Conservation (phyloP, 495 filamentous ascomycete genomes). For the Friedmanniomyces simplex region DNA sequence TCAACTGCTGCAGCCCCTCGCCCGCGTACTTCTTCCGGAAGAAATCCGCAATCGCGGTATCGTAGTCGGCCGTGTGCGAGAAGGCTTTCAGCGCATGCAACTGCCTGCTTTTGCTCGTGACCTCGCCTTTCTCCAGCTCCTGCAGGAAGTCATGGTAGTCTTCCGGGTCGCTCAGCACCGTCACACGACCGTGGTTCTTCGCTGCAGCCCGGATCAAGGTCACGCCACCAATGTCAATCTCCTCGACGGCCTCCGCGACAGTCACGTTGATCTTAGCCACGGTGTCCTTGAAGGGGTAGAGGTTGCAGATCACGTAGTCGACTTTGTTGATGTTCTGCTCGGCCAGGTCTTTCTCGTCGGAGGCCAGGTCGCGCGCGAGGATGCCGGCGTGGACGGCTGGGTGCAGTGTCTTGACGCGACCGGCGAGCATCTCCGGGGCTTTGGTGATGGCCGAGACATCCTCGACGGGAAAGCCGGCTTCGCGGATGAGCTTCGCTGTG, state of each 20-base stretch:
- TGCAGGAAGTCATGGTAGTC: conserved; percentile 92
- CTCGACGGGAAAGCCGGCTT: conserved; percentile 89
- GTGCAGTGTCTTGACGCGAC: conserved; percentile 94
- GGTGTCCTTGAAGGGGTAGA: conserved; percentile 98
- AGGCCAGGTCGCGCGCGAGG: conserved; percentile 80
- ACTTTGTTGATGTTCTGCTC: conserved; percentile 96
- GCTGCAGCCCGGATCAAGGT: conserved; percentile 92
- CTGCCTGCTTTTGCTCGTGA: conserved; percentile 71
- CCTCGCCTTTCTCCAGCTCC: conserved; percentile 75
- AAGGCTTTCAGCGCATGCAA: conserved; percentile 92
- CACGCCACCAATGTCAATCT: conserved; percentile 96
- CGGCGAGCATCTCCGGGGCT: conserved; percentile 95
- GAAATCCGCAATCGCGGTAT: conserved; percentile 86
- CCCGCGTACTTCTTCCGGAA: conserved; percentile 94
- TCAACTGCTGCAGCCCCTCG: conserved; percentile 68
- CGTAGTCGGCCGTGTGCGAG: conserved; percentile 96
- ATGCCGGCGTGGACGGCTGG: conserved; percentile 83
- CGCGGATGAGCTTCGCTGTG: conserved; percentile 86
- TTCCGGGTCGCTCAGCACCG: conserved; percentile 82
- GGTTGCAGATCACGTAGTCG: conserved; percentile 96
- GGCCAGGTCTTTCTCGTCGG: conserved; percentile 91
- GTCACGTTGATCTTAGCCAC: conserved; percentile 94
- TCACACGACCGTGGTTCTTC: conserved; percentile 93
- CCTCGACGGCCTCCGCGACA: conserved; percentile 89
- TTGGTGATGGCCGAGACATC: conserved; percentile 96